Percentiles rank a stretch among this genome's conserved stretches.
Evolutionary conservation across 2,329 filamentous ascomycete genomes (phyloP).

Genomic region (Daldinia sp.): DNA sequence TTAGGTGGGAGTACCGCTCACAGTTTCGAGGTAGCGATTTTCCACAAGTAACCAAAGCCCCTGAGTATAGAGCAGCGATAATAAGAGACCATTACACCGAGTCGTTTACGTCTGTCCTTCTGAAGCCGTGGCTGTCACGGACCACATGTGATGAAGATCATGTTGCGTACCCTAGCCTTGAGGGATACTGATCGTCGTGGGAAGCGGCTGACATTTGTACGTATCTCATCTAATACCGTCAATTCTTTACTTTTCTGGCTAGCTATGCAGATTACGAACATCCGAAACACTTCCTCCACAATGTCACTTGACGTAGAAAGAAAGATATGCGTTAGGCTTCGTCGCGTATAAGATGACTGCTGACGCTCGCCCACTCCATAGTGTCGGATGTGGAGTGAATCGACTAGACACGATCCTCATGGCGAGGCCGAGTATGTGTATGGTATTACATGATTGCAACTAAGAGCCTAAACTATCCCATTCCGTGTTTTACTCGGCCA

Average conservation of each 20-base stretch:
- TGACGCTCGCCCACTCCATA: conserved; percentile 21
- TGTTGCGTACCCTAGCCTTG: conserved; percentile 27
- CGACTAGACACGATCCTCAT: conserved; percentile 11
- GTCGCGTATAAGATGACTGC: conserved; percentile 16
- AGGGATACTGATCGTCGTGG: conserved; percentile 34
- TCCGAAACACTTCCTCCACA: conserved; percentile 32
- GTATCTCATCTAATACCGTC: conserved; percentile 2
- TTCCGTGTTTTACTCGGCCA: conserved; percentile 1
- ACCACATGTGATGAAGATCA: conserved; percentile 31
- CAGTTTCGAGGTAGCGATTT: conserved; percentile 20
- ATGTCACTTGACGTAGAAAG: conserved; percentile 21
- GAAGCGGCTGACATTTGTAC: conserved; percentile 26
- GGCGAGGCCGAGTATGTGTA: not conserved
- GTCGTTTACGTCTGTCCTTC: conserved; percentile 13
- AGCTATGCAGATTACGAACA: conserved; percentile 14
- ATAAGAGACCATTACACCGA: conserved; percentile 12
- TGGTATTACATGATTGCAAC: conserved; percentile 7
- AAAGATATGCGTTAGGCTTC: conserved; percentile 1
- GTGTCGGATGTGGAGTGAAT: conserved; percentile 1
- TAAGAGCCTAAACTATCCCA: conserved; percentile 1
- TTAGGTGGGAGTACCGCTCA: conserved; percentile 15
- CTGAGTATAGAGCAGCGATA: conserved; percentile 16
- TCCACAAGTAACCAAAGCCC: conserved; percentile 21
- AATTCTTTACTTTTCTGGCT: conserved; percentile 1
- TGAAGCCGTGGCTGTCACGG: conserved; percentile 27